Percentiles rank a stretch among this genome's conserved stretches.
These are phyloP conservation scores for Trametes elegans DNA, from an alignment of 768 basidiomycete species.

Conservation along the genomic window DNA sequence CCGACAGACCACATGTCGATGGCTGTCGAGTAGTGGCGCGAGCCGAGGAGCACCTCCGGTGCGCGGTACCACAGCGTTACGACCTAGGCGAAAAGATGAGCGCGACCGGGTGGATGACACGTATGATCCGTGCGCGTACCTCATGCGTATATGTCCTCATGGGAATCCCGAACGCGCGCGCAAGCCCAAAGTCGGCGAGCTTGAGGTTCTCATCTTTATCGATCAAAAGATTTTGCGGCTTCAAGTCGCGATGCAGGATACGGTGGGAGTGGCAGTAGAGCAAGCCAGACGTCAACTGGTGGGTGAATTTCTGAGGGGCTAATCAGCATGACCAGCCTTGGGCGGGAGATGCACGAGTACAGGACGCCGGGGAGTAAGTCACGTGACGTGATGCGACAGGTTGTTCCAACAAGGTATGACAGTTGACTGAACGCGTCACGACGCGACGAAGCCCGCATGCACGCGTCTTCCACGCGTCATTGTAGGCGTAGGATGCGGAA, in stretches of 20 bases:
- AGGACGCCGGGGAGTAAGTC: slow-evolving; percentile 12
- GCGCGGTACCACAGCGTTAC: slow-evolving; percentile 99
- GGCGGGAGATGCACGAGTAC: background rate
- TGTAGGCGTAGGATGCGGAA: background rate
- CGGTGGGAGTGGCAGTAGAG: slow-evolving; percentile 94
- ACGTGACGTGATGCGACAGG: slow-evolving; percentile 24
- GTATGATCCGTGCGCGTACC: slow-evolving; percentile 41
- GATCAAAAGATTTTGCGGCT: slow-evolving; percentile 94
- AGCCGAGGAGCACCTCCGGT: slow-evolving; percentile 94
- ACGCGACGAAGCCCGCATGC: slow-evolving; percentile 25
- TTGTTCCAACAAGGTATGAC: background rate
- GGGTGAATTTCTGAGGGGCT: slow-evolving; percentile 82
- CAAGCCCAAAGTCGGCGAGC: slow-evolving; percentile 94
- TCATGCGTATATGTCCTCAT: slow-evolving; percentile 99
- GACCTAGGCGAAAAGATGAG: slow-evolving; percentile 53
- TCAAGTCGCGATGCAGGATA: slow-evolving; percentile 95
- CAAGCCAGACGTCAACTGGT: slow-evolving; percentile 88
- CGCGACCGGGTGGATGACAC: background rate
- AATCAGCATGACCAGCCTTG: background rate
- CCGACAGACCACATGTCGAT: slow-evolving; percentile 99
- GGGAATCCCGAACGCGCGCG: slow-evolving; percentile 96
- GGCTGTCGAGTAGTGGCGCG: slow-evolving; percentile 94
- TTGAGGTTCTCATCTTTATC: slow-evolving; percentile 89
- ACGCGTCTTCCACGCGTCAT: slow-evolving; percentile 34
- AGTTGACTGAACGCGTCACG: slow-evolving; percentile 22